Base-by-base conservation (phyloP, 495 filamentous ascomycete genomes). In the Aspergillus funiculosus region DNA sequence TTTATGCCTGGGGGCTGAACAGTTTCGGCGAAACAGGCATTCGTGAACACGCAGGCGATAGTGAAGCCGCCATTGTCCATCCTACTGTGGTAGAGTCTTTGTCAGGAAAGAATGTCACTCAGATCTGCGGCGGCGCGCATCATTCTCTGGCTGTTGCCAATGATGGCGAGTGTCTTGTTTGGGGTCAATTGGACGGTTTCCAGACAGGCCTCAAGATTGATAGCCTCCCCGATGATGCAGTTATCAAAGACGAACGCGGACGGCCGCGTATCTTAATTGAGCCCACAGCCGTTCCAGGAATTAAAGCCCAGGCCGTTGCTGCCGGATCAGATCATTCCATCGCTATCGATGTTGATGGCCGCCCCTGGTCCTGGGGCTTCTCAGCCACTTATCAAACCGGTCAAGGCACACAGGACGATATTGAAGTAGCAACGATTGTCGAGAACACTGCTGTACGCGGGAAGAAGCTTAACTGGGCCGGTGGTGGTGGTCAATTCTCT, bases 1-100 rank as follows among this genome's bases (percentile, higher is more conserved):
- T 92, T 45, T 91, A 78, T 63, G 72, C 81, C 15, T 97, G 89
- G 88, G 91, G 90, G 5, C 65, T 89, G 26, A 97, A 95, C 68
- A 87, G 82, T 60, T 94, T 85, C 58, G 85, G 82, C 35, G 82
- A 91, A 62, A 86, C 83, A 7, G 92, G 86, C 32, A 74, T 88
- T 41, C 69, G 72, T 9, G 75, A 79, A 9, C 76, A 78, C 36
- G 87, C 81, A 18, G 88, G 89, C 45, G 75, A 81, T 17, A 74
- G 81, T 44, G 74, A 73, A 42, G 76, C 79, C 22, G 68, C 72
- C 28, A 70, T 85, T 39, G 62, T 73, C 6, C 71, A 72, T 32
- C 82, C 84, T 1, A 73, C 74, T 9, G 59, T 78, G 11, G 80
- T 89, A 27, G 50, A 80, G 6, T 74, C 72, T 4, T 75, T 97